Percentiles rank a stretch among this genome's conserved stretches.
These are phyloP conservation scores for Umbilicaria muhlenbergii DNA, from an alignment of 495 filamentous ascomycete genomes.

Conservation along the genomic window DNA sequence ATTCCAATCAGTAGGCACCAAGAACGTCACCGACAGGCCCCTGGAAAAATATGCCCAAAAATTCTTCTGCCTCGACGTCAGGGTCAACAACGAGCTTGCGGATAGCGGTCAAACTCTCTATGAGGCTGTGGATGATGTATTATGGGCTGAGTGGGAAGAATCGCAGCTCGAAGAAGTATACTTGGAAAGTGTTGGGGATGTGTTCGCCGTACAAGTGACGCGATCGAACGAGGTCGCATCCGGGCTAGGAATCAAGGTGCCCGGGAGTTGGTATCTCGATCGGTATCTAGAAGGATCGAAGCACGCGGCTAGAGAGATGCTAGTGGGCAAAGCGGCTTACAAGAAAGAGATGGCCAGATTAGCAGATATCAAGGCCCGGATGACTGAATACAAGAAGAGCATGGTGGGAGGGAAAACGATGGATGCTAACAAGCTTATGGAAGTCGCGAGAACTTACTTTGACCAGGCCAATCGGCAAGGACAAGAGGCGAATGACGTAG, in stretches of 20 bases:
- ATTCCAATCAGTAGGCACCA: conserved; percentile 9
- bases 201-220: conserved; percentile 46
- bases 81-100: conserved; percentile 23
- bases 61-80: conserved; percentile 25
- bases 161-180: conserved; percentile 36
- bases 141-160: conserved; percentile 41
- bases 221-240: conserved; percentile 27
- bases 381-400: conserved; percentile 6
- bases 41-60: conserved; percentile 22
- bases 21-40: conserved; percentile 14
- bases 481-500: conserved; percentile 13
- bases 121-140: conserved; percentile 49
- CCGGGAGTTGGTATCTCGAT: conserved; percentile 59
- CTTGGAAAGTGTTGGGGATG: conserved; percentile 44
- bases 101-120: conserved; percentile 46
- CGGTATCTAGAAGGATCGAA: conserved; percentile 51
- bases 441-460: conserved; percentile 3
- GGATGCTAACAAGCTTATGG: conserved; percentile 5
- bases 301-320: conserved; percentile 35
- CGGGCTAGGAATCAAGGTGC: conserved; percentile 46
- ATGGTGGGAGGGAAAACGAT: not conserved
- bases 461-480: conserved; percentile 4
- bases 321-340: conserved; percentile 22
- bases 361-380: conserved; percentile 17
- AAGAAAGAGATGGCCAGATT: conserved; percentile 26